Conservation (phyloP, 2,329 filamentous ascomycete species). For the Coniochaeta pulveracea region DNA sequence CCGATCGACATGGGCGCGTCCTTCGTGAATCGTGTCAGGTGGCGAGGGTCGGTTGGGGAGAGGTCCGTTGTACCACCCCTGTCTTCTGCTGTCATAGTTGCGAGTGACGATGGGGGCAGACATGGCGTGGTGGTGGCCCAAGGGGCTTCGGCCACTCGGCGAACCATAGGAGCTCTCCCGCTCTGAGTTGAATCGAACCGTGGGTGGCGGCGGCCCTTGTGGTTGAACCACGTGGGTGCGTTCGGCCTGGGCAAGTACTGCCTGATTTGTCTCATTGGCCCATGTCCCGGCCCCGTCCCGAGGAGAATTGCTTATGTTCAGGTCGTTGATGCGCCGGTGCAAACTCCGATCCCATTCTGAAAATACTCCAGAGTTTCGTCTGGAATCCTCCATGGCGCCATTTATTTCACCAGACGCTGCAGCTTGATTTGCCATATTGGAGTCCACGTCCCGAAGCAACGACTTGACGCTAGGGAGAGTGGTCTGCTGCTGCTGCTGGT, state of each 20-base stretch:
- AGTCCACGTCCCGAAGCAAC: conserved; percentile 61
- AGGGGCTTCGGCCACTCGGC: conserved; percentile 1
- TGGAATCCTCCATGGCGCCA: neutral
- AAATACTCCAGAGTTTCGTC: neutral
- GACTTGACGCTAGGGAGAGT: conserved; percentile 80
- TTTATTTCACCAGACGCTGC: neutral
- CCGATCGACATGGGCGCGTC: conserved; percentile 34
- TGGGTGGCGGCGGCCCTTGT: conserved; percentile 22
- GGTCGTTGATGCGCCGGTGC: conserved; percentile 52
- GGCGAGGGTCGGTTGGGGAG: conserved; percentile 20
- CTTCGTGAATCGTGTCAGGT: conserved; percentile 24
- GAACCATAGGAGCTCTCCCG: conserved; percentile 18
- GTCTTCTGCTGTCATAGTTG: conserved; percentile 35
- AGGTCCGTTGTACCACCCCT: conserved; percentile 60
- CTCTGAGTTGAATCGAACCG: conserved; percentile 45
- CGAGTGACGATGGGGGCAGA: conserved; percentile 32
- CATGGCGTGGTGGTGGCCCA: conserved; percentile 44
- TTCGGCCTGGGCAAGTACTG: conserved; percentile 43
- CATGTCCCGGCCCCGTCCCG: conserved; percentile 41
- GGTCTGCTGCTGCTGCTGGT: conserved; percentile 44
- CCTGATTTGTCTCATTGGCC: conserved; percentile 44
- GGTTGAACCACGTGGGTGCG: conserved; percentile 25
- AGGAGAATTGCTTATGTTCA: conserved; percentile 49
- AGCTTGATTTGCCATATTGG: conserved; percentile 7
- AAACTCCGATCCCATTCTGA: conserved; percentile 52